These are phyloP conservation scores for Goffeauzyma gilvescens DNA, from an alignment of 768 basidiomycete species.

Conservation along the genomic window DNA sequence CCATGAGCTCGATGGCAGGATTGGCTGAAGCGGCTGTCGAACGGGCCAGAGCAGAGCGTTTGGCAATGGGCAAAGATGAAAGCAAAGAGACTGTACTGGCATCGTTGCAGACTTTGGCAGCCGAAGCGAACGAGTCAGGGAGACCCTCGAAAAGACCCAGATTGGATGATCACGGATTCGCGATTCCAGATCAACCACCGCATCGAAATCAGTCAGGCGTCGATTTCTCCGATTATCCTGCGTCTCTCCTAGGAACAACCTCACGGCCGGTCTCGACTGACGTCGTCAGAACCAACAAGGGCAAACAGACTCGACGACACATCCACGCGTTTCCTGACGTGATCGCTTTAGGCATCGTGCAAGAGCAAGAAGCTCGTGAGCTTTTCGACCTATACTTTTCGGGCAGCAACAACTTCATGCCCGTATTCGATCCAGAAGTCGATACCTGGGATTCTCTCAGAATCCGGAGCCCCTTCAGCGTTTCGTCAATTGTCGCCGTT, in stretches of 20 bases:
- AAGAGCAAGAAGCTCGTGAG: conserved; percentile 65
- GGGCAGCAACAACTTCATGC: conserved; percentile 79
- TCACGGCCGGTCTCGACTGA: too few species aligned
- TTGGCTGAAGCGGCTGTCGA: conserved; percentile 31
- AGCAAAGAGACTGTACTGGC: too few species aligned
- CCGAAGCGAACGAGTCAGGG: too few species aligned
- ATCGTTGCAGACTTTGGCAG: too few species aligned
- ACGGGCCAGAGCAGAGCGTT: conserved; percentile 23
- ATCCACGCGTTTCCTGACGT: conserved; percentile 60
- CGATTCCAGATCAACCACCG: too few species aligned
- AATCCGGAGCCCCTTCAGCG: conserved; percentile 77
- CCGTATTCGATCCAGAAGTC: conserved; percentile 61
- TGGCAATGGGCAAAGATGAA: background rate
- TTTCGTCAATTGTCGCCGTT: conserved; percentile 83
- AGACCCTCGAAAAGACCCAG: too few species aligned
- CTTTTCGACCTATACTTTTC: conserved; percentile 74
- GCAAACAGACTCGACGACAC: conserved; percentile 16
- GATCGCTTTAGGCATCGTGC: conserved; percentile 62
- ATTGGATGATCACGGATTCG: too few species aligned
- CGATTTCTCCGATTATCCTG: too few species aligned
- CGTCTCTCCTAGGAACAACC: too few species aligned
- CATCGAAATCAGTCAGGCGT: too few species aligned
- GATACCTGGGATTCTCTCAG: conserved; percentile 76
- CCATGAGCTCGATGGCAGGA: conserved; percentile 30
- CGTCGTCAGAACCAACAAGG: too few species aligned